Percentiles rank a stretch among this genome's conserved stretches.
These are phyloP conservation scores for Fomitopsis betulina DNA, from an alignment of 1,284 basidiomycete genomes.

Conservation along the genomic window DNA sequence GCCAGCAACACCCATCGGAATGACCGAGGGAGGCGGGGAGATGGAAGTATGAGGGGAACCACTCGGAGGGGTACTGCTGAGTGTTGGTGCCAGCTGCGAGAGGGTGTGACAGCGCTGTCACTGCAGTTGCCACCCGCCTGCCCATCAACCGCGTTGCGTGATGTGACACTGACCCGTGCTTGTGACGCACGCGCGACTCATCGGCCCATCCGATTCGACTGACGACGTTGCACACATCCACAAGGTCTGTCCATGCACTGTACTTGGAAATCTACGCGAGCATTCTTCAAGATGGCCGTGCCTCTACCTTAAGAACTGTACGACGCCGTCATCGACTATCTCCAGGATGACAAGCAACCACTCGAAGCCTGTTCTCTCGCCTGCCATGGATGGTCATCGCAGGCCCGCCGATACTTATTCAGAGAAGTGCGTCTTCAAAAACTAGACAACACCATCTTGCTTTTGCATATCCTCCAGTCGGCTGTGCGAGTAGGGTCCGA, in stretches of 20 bases:
- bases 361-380: neutral
- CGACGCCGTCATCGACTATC: neutral
- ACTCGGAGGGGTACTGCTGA: too few species aligned
- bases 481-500: neutral
- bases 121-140: too few species aligned
- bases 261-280: too few species aligned
- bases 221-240: too few species aligned
- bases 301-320: neutral
- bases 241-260: too few species aligned
- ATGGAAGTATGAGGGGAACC: neutral
- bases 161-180: neutral
- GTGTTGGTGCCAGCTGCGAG: too few species aligned
- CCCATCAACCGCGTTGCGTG: neutral
- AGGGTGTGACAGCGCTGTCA: too few species aligned
- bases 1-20: conserved; percentile 43
- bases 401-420: neutral
- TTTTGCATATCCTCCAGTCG: neutral
- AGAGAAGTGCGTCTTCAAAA: neutral
- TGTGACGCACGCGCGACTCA: neutral
- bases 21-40: neutral
- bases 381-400: neutral
- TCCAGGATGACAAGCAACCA: neutral
- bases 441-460: neutral
- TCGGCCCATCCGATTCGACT: too few species aligned
- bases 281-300: too few species aligned